Percentiles rank a stretch among this genome's conserved stretches.
These are phyloP conservation scores for Solanum microdontum DNA, from an alignment of 257 asterid species.

Conservation along the genomic window DNA sequence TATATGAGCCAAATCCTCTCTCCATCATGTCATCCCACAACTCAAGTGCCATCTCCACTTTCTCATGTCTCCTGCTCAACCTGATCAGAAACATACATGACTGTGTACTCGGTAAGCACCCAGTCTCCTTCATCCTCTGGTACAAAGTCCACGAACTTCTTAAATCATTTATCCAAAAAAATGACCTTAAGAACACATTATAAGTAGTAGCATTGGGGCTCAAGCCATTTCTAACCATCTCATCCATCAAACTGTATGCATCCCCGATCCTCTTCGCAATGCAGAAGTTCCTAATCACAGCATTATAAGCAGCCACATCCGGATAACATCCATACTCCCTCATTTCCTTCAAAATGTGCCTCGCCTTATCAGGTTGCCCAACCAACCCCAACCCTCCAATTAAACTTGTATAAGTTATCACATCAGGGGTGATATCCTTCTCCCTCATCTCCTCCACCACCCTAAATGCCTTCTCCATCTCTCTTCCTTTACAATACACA, in stretches of 20 bases:
- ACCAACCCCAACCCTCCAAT: conserved; percentile 81
- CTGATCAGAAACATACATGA: conserved; percentile 83
- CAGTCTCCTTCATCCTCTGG: conserved; percentile 51
- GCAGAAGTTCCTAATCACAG: conserved; percentile 75
- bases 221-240: conserved; percentile 61
- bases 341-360: conserved; percentile 80
- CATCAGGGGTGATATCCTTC: conserved; percentile 62
- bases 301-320: conserved; percentile 86
- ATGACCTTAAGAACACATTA: conserved; percentile 66
- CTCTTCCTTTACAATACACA: conserved; percentile 74
- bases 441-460: conserved; percentile 58
- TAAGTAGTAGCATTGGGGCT: conserved; percentile 78
- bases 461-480: conserved; percentile 49
- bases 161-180: conserved; percentile 62
- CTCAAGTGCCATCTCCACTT: conserved; percentile 60
- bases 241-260: conserved; percentile 56
- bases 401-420: conserved; percentile 68
- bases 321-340: conserved; percentile 78
- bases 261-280: conserved; percentile 70
- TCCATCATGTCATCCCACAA: conserved; percentile 87
- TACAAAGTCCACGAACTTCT: conserved; percentile 63
- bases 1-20: conserved; percentile 71
- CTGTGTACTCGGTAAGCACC: conserved; percentile 69
- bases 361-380: conserved; percentile 93
- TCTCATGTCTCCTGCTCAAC: conserved; percentile 66